Base-by-base conservation (phyloP, 768 basidiomycete genomes). In the Leccinellum luteum region DNA sequence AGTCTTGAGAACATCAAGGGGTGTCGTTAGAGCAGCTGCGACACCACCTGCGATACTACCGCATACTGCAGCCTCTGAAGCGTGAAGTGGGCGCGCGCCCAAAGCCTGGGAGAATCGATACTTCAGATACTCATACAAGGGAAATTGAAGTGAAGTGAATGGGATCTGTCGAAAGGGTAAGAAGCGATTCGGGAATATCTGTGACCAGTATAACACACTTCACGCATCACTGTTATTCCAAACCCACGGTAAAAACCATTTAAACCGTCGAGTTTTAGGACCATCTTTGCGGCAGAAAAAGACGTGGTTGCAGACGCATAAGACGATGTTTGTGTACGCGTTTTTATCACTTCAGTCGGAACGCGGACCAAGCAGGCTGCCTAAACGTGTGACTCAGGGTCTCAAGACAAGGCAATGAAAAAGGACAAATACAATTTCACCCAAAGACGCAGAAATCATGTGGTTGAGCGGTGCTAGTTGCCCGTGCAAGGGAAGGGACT, bases 321-420 rank as follows among this genome's bases (percentile, higher is more conserved):
- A 10, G 82, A 83, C 17, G 88, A 87, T 0, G 94, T 94, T 69
- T 98, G 96, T 57, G 84, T 87, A 3, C 95, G 83, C 10, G 92
- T 95, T 72, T 98, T 98, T 74, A 98, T 89, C 30, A 98, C 89
- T 71, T 98, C 96, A 0, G 95, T 97, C 1, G 95, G 95, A 3
- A 98, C 95, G 49, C 95, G 89, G 51, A 98, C 83, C 52, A 96
- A 77, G 71, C 95, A 98, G 32, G 95, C 94, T 50, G 88, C 82
- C 89, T 91, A 69, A 58, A 32, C 25, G 27, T 10, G 53, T 52
- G 32, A 45, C 30, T 61, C 49, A 71, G 52, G 62, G 23, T 27
- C 19, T 49, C 14, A 35, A 49, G 49, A 58, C 58, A 56, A 52
- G 51, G 27, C 30, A 58, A 53, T 27, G n/a, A 59, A 35, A 38